Percentiles rank a stretch among this genome's conserved stretches.
Conservation (phyloP, 495 filamentous ascomycete species). For the Friedmanniomyces simplex region DNA sequence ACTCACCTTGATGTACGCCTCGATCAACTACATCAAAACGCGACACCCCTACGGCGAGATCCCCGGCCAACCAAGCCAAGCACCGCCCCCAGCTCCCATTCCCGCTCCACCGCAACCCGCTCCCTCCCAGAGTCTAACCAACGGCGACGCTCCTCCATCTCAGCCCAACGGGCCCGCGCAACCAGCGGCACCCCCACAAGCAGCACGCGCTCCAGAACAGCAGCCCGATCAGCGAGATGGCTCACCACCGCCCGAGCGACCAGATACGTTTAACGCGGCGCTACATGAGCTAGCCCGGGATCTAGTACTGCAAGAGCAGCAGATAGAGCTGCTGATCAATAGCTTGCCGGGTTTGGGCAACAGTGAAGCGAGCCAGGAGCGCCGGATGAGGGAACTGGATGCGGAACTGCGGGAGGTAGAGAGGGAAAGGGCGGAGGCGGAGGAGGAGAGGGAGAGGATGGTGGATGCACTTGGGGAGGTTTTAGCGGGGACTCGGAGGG, state of each 20-base stretch:
- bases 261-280: conserved; percentile 55
- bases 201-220: neutral
- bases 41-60: conserved; percentile 70
- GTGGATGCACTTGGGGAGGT: conserved; percentile 58
- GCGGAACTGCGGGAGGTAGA: conserved; percentile 64
- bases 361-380: conserved; percentile 72
- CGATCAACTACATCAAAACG: conserved; percentile 67
- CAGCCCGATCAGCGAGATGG: neutral
- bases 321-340: conserved; percentile 81
- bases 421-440: conserved; percentile 56
- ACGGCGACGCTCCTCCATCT: conserved; percentile 1
- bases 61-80: conserved; percentile 43
- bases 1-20: conserved; percentile 79
- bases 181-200: neutral
- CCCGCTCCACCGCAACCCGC: conserved; percentile 14
- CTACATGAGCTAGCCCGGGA: conserved; percentile 77
- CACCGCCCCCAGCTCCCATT: conserved; percentile 22
- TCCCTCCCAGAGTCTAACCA: conserved; percentile 22
- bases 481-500: neutral
- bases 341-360: conserved; percentile 77
- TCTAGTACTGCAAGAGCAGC: conserved; percentile 81
- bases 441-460: conserved; percentile 59
- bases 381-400: conserved; percentile 64
- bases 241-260: conserved; percentile 39
- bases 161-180: conserved; percentile 13